Base-by-base conservation (phyloP, 1,139 yeast genomes). In the Geotrichum europaeum region DNA sequence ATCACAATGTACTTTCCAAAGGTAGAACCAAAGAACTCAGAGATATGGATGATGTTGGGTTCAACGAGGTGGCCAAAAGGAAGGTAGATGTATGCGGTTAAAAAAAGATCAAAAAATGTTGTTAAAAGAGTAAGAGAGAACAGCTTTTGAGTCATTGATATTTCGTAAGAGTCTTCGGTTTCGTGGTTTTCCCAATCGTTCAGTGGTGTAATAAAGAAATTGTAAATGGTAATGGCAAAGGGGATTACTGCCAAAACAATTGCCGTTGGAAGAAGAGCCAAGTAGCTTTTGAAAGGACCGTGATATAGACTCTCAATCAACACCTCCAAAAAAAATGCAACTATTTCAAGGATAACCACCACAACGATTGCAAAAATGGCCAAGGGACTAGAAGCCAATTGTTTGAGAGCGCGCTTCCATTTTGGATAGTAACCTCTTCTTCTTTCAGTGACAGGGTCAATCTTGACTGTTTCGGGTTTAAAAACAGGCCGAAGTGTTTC, bases 31-130 rank as follows among this genome's bases (percentile, higher is more conserved):
- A 64, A 63, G 25, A 65, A 58, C 40, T 65, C 60, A 32, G 71
- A 66, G 51, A 76, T 66, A 51, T 74, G 73, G 30, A 74, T 78
- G 65, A 84, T 74, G 62, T 80, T 78, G 22, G 83, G 82, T 65
- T 83, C 78, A 57, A 88, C 73, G 65, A 79, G 74, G 71, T 88
- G 87, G 24, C 90, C 91, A 73, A 89, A 84, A 22, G 99, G 99
- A 65, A 92, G 79, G 73, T 95, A 95, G 58, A 94, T 77, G 73
- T 89, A 94, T 3, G 96, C 81, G 5, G 98, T 90, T 65, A 94
- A 84, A 65, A 92, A 76, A 69, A 95, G 78, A 13, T 96, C 96
- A 72, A 86, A 82, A 73, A 89, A 94, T 65, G 90, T 83, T 1
- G 96, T 84, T 72, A 94, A 80, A 70, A 92, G 90, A 65, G 85